A percentile compares a stretch with the other conserved stretches of the same genome.
These are phyloP conservation scores for Xylaria scruposa DNA, from an alignment of 495 filamentous ascomycete species.

Conservation along the genomic window DNA sequence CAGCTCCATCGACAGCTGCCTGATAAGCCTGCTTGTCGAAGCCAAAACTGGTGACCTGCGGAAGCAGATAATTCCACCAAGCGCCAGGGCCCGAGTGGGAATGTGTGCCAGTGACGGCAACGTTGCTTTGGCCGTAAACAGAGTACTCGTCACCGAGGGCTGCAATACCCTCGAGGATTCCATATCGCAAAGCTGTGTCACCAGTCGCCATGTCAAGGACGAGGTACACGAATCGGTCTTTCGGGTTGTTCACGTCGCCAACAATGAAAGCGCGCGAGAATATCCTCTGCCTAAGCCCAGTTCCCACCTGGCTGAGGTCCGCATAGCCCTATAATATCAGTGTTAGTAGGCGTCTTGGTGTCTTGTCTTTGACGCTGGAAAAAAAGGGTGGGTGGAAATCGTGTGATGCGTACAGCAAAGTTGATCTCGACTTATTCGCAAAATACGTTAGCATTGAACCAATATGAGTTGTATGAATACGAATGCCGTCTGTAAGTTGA, in stretches of 20 bases:
- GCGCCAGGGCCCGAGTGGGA: constrained; percentile 91
- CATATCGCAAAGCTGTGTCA: constrained; percentile 87
- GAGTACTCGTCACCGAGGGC: constrained; percentile 58
- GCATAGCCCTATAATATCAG: constrained; percentile 67
- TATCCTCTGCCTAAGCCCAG: constrained; percentile 82
- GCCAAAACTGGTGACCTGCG: constrained; percentile 87
- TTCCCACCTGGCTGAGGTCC: constrained; percentile 74
- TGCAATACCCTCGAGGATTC: constrained; percentile 76
- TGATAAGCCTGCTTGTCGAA: constrained; percentile 88
- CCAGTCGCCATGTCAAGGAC: constrained; percentile 83
- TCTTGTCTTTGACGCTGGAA: background rate
- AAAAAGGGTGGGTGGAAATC: no score
- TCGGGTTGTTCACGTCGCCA: constrained; percentile 69
- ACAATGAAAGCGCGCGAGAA: constrained; percentile 92
- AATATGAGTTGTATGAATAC: background rate
- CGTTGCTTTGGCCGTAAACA: constrained; percentile 75
- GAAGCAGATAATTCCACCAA: constrained; percentile 95
- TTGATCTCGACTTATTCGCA: constrained; percentile 70
- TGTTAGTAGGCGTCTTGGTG: background rate
- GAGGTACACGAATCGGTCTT: constrained; percentile 85
- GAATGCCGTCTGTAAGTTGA: background rate
- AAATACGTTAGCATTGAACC: constrained; percentile 24
- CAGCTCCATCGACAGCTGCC: constrained; percentile 85
- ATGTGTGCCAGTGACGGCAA: constrained; percentile 92
- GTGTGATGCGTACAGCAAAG: constrained; percentile 50